Conservation (phyloP, 129 eudicot genomes). For the Lonicera japonica region DNA sequence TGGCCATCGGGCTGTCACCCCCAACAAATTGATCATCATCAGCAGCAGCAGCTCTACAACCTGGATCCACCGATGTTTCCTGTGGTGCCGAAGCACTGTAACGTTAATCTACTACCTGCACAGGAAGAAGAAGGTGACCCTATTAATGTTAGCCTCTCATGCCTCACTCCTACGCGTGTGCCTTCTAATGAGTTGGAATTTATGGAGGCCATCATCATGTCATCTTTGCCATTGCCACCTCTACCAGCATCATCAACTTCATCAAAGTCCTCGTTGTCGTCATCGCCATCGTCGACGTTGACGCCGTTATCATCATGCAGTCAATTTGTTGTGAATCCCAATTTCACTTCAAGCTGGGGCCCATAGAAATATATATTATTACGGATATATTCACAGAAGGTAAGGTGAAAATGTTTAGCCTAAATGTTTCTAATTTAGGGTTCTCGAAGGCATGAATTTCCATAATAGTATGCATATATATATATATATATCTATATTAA, state of each 20-base stretch:
- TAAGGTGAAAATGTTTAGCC: conserved; percentile 2
- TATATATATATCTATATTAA: conserved; percentile 2
- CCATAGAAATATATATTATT: neutral
- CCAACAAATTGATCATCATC: neutral
- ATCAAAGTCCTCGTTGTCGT: conserved; percentile 13
- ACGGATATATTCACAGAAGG: neutral
- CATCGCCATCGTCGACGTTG: conserved; percentile 16
- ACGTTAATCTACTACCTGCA: neutral
- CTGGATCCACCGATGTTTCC: too few relatives aligned
- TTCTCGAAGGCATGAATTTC: conserved; percentile 9
- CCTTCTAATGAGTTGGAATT: conserved; percentile 7
- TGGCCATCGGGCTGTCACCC: neutral
- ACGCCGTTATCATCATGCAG: conserved; percentile 17
- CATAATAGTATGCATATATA: neutral
- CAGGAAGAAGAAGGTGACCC: neutral
- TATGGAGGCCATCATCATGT: conserved; percentile 4
- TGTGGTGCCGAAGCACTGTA: too few relatives aligned
- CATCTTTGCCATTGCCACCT: conserved; percentile 8
- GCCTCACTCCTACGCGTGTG: neutral
- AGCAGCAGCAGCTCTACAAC: neutral
- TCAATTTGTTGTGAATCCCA: conserved; percentile 18
- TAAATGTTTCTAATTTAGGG: conserved; percentile 21
- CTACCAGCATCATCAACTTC: conserved; percentile 13
- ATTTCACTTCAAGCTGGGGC: conserved; percentile 13
- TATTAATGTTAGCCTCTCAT: neutral